Evolutionary conservation across 139 green algal genomes (phyloP).

Genomic region (Tetradesmus obliquus): DNA sequence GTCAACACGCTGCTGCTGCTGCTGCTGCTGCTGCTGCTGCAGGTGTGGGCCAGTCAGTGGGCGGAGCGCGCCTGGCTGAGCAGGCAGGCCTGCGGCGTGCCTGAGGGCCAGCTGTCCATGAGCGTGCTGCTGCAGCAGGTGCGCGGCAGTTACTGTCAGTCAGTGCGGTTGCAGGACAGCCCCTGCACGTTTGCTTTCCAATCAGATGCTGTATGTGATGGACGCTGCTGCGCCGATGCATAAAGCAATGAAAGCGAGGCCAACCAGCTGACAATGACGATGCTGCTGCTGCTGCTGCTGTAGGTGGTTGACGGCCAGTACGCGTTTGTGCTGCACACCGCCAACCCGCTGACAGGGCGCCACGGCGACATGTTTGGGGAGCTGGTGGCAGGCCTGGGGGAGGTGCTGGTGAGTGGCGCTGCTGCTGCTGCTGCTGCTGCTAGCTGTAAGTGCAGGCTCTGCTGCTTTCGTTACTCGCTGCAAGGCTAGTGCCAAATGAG

Average conservation of each 20-base stretch:
- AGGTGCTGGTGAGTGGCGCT: conserved; percentile 72
- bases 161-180: too few species aligned
- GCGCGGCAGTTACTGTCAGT: not conserved
- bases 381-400: conserved; percentile 86
- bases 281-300: not conserved
- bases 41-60: conserved; percentile 91
- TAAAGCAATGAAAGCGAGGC: too few species aligned
- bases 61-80: conserved; percentile 80
- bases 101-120: conserved; percentile 86
- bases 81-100: conserved; percentile 65
- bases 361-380: conserved; percentile 73
- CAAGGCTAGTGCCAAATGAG: too few species aligned
- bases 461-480: not conserved
- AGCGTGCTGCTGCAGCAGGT: conserved; percentile 83
- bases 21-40: conserved; percentile 35
- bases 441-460: too few species aligned
- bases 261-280: too few species aligned
- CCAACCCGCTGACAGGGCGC: conserved; percentile 76
- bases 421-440: not conserved
- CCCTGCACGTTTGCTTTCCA: too few species aligned
- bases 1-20: too few species aligned
- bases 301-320: conserved; percentile 82
- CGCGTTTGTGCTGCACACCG: conserved; percentile 95
- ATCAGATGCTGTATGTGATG: too few species aligned
- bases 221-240: too few species aligned